Percentiles rank a stretch among this genome's conserved stretches.
Conservation (phyloP, 1,284 basidiomycete genomes). For the Rhodotorula sp. region DNA sequence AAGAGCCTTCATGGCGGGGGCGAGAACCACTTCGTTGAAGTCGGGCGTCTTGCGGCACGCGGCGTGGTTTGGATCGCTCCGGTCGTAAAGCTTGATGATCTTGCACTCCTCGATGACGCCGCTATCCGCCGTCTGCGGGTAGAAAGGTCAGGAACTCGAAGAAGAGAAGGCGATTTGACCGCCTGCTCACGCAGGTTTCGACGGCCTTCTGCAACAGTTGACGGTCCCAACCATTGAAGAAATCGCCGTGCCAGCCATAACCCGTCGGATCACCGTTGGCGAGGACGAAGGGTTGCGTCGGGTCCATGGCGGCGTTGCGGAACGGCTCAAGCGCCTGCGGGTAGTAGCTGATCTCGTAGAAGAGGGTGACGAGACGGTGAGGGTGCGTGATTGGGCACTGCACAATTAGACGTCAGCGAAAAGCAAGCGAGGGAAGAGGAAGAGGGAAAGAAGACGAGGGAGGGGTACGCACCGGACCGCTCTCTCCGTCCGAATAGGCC, state of each 20-base stretch:
- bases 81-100: slow-evolving; percentile 28
- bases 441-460: neutral
- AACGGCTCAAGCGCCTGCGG: slow-evolving; percentile 49
- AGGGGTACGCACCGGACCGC: slow-evolving; percentile 45
- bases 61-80: neutral
- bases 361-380: slow-evolving; percentile 54
- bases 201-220: slow-evolving; percentile 59
- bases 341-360: slow-evolving; percentile 55
- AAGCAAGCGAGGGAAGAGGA: too few species aligned
- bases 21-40: slow-evolving; percentile 30
- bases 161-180: too few species aligned
- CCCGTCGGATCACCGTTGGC: slow-evolving; percentile 55
- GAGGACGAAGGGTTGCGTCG: slow-evolving; percentile 56
- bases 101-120: slow-evolving; percentile 54
- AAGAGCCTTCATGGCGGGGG: slow-evolving; percentile 23
- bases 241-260: neutral
- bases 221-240: slow-evolving; percentile 52
- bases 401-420: too few species aligned
- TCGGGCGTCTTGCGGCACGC: neutral
- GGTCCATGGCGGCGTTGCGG: slow-evolving; percentile 48
- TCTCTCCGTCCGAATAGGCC: slow-evolving; percentile 52
- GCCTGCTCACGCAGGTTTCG: slow-evolving; percentile 50
- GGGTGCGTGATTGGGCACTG: slow-evolving; percentile 55
- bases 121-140: slow-evolving; percentile 9
- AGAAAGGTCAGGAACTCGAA: too few species aligned